phyloP scores from a whole-genome alignment of 2,329 filamentous ascomycete species.

The Mariannaea sp. region DNA sequence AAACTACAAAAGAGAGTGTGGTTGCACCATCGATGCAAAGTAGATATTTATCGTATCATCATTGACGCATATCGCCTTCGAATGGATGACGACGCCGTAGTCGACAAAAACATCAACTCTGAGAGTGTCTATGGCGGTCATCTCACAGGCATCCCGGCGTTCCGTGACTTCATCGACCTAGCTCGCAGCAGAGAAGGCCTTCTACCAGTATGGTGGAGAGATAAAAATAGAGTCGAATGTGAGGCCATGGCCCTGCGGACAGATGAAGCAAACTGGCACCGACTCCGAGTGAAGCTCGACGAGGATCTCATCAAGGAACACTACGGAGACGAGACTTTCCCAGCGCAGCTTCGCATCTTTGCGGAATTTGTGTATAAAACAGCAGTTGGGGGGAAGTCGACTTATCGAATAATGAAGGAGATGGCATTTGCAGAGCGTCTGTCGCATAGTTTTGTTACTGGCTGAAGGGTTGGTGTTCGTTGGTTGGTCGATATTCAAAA shows the following conservation, averaged over 20 bases:
- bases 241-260: conserved; percentile 35
- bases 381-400: background rate
- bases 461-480: background rate
- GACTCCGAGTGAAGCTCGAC: conserved; percentile 32
- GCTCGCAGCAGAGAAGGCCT: conserved; percentile 24
- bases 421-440: background rate
- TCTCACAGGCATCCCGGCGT: conserved; percentile 31
- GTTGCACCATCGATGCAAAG: conserved; percentile 45
- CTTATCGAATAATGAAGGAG: background rate
- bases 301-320: conserved; percentile 41
- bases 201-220: conserved; percentile 48
- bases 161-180: conserved; percentile 41
- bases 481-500: no score
- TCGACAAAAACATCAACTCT: conserved; percentile 13
- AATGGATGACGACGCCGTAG: conserved; percentile 39
- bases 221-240: conserved; percentile 41
- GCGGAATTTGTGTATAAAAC: conserved; percentile 41
- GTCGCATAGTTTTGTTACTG: background rate
- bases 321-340: conserved; percentile 45
- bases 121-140: conserved; percentile 33
- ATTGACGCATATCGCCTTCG: conserved; percentile 51
- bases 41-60: conserved; percentile 49
- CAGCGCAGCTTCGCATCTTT: conserved; percentile 51
- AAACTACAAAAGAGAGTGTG: conserved; percentile 41
- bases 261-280: conserved; percentile 28